Evolutionary conservation across 192 early-diverging fungal species (phyloP).

Genomic region (Mortierella antarctica): DNA sequence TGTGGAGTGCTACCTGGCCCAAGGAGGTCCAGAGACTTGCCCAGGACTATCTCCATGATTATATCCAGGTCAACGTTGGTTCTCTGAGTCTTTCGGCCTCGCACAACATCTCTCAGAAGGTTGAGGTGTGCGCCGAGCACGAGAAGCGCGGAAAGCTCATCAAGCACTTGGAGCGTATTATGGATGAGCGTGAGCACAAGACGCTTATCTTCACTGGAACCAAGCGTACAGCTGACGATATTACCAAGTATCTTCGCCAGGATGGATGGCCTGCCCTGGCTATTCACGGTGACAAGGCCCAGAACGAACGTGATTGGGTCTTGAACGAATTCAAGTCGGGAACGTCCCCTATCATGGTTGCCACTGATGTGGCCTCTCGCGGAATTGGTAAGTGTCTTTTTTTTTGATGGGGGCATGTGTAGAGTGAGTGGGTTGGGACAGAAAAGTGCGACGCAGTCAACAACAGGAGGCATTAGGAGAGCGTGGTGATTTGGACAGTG

Average conservation of each 20-base stretch:
- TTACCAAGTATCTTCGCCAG: slow-evolving; percentile 88
- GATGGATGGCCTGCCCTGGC: slow-evolving; percentile 93
- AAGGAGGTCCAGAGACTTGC: slow-evolving; percentile 95
- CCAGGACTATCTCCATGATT: slow-evolving; percentile 90
- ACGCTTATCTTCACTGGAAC: slow-evolving; percentile 96
- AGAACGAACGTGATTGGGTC: slow-evolving; percentile 97
- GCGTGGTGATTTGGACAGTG: too few relatives aligned
- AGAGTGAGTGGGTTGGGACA: neutral
- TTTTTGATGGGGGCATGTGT: slow-evolving; percentile 11
- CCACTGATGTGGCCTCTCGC: slow-evolving; percentile 98
- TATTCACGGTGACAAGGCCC: slow-evolving; percentile 97
- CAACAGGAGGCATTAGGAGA: too few relatives aligned
- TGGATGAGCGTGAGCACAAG: slow-evolving; percentile 88
- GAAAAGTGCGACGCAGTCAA: neutral
- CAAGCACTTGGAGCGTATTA: slow-evolving; percentile 84
- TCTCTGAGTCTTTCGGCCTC: slow-evolving; percentile 92
- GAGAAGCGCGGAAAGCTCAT: slow-evolving; percentile 89
- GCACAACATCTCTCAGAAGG: slow-evolving; percentile 90
- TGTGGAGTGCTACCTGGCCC: slow-evolving; percentile 99
- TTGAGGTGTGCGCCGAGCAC: slow-evolving; percentile 88
- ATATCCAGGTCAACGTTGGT: slow-evolving; percentile 97
- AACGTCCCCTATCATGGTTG: slow-evolving; percentile 91
- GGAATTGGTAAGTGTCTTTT: slow-evolving; percentile 83
- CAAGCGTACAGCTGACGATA: slow-evolving; percentile 91
- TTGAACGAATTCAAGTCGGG: slow-evolving; percentile 92